Percentiles rank a stretch among this genome's conserved stretches.
Conservation (phyloP, 257 asterid species). For the Nicotiana attenuata region DNA sequence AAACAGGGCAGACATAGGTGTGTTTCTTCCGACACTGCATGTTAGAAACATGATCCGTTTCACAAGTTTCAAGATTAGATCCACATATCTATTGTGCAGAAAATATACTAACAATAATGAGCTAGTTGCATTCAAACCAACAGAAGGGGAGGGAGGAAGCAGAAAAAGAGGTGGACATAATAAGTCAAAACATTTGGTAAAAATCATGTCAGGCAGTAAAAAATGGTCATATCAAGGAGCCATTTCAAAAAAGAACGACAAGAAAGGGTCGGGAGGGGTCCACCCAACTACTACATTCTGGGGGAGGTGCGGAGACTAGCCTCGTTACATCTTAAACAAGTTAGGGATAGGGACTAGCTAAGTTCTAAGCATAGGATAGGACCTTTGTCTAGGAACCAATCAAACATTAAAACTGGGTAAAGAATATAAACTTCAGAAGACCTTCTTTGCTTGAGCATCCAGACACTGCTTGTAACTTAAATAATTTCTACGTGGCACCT, state of each 20-base stretch:
- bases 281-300: neutral
- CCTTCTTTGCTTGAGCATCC: neutral
- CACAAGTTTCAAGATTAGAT: slow-evolving; percentile 43
- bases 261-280: neutral
- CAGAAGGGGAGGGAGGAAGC: neutral
- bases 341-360: neutral
- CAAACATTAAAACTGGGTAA: neutral
- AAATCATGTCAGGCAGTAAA: neutral
- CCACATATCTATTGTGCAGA: neutral
- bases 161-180: neutral
- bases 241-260: neutral
- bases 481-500: neutral
- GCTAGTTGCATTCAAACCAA: neutral
- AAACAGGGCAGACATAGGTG: slow-evolving; percentile 71
- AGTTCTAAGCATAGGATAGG: neutral
- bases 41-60: slow-evolving; percentile 41
- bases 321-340: slow-evolving; percentile 1
- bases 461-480: neutral
- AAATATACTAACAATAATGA: neutral
- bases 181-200: neutral
- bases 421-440: neutral
- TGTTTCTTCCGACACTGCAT: slow-evolving; percentile 98
- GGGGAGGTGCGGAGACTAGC: neutral
- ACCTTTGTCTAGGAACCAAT: neutral
- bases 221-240: neutral